Percentiles rank a stretch among this genome's conserved stretches.
phyloP scores from a whole-genome alignment of 441 rosid species.

The Erysimum pusillum region DNA sequence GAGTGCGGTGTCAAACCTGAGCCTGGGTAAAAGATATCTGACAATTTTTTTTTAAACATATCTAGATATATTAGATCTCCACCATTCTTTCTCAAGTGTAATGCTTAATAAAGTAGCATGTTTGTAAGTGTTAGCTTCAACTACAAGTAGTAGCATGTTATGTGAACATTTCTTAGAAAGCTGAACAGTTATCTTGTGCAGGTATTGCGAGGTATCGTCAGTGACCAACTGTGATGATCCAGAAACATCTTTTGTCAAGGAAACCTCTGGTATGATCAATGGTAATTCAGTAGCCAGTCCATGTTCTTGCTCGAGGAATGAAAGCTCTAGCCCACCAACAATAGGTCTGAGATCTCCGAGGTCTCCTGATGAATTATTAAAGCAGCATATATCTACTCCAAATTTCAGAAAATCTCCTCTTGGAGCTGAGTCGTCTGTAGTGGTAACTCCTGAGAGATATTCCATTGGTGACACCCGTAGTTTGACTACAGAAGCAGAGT shows the following conservation, averaged over 20 bases:
- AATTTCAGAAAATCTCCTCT: slow-evolving; percentile 49
- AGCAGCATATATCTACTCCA: slow-evolving; percentile 52
- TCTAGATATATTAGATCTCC: background rate
- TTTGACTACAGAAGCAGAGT: slow-evolving; percentile 61
- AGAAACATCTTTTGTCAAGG: slow-evolving; percentile 64
- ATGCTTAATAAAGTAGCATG: slow-evolving; percentile 14
- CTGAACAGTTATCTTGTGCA: slow-evolving; percentile 50
- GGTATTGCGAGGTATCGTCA: slow-evolving; percentile 59
- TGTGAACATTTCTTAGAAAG: slow-evolving; percentile 20
- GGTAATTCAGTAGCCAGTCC: slow-evolving; percentile 56
- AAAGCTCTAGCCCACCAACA: slow-evolving; percentile 58
- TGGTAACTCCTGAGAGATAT: slow-evolving; percentile 62
- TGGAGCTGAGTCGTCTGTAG: slow-evolving; percentile 46
- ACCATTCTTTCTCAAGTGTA: slow-evolving; percentile 9
- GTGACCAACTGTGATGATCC: slow-evolving; percentile 54
- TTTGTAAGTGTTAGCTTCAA: slow-evolving; percentile 25
- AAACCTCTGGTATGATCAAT: slow-evolving; percentile 58
- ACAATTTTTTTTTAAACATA: slow-evolving; percentile 33
- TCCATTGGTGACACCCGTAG: slow-evolving; percentile 46
- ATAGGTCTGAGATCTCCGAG: slow-evolving; percentile 60
- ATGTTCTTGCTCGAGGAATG: slow-evolving; percentile 58
- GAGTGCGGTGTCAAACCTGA: slow-evolving; percentile 57
- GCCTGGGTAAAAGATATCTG: slow-evolving; percentile 65
- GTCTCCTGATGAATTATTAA: slow-evolving; percentile 56
- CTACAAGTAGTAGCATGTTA: slow-evolving; percentile 24